phyloP scores from a whole-genome alignment of 23 red algal species.

The Gracilaria domingensis region DNA sequence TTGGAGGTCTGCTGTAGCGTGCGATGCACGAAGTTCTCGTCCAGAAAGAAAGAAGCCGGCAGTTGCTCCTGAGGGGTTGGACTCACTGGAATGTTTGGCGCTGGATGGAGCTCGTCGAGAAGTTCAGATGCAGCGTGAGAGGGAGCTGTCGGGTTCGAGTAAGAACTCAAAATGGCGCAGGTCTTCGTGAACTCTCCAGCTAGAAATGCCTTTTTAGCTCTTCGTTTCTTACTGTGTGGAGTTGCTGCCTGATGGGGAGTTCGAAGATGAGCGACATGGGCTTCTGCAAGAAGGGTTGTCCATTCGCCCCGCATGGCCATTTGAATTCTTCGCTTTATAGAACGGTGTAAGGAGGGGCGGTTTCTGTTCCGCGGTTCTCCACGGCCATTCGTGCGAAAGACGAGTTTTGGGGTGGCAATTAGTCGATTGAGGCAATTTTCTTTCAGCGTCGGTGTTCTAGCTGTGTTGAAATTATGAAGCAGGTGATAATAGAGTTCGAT shows the following conservation, averaged over 20 bases:
- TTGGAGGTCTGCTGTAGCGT: neutral
- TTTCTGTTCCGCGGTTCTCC: neutral
- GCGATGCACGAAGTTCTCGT: neutral
- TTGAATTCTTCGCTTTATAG: neutral
- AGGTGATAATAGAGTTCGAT: neutral
- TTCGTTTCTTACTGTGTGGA: too few species aligned
- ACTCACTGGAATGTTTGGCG: neutral
- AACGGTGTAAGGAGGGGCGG: neutral
- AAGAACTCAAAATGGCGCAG: neutral
- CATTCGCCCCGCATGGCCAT: neutral
- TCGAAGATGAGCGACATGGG: neutral
- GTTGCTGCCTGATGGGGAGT: neutral
- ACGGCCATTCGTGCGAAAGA: neutral
- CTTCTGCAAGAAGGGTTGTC: neutral
- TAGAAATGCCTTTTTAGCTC: neutral
- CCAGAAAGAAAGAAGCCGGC: neutral
- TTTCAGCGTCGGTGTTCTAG: neutral
- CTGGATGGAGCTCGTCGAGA: neutral
- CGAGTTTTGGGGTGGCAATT: neutral
- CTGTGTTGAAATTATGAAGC: neutral
- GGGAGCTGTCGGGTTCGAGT: neutral
- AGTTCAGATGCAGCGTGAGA: neutral
- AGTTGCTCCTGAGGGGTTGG: neutral
- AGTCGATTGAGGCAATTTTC: neutral
- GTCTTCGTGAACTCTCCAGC: neutral